Evolutionary conservation across 1,284 basidiomycete genomes (phyloP), one percentile per base, ranked within the genome.

Genomic region (Ustilago sp.): DNA sequence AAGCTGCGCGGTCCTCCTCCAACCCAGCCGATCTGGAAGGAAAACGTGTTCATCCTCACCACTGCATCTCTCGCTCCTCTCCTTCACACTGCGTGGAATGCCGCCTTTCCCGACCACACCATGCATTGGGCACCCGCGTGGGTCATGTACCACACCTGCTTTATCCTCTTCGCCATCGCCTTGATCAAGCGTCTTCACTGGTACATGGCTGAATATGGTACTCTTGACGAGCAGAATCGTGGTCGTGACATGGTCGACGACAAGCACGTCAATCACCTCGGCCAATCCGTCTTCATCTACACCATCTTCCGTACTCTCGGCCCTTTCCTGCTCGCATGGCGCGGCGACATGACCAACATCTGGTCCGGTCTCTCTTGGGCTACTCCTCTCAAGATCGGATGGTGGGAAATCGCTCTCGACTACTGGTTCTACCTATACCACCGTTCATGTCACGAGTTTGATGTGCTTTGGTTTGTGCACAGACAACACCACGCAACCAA

Each of bases 371-470:
- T 83, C 6, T 80, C 74, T 7, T 70, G 77, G 72, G 73, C 68
- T 9, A 80, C 81, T 3, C 80, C 80, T 0, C 61, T 82, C 60
- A 83, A 83, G 78, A 71, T 83, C 52, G 80, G 67, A 8, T 72
- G 75, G 69, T 83, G 80, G 79, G 76, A 83, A 43, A 70, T 82
- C 19, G 81, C 79, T 8, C 74, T 83, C 34, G 76, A 78, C 76
- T 78, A 71, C 63, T 78, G 62, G 69, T 83, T 81, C 79, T 83
- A 83, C 67, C 72, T 80, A 31, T 82, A 82, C 65, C 82, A 83
- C 72, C 72, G 82, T 11, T 64, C 63, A 4, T 73, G 71, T 43
- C 82, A 83, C 67, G 82, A 83, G 59, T 80, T 77, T 19, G 68
- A 73, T 51, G 35, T 31, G 23, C 67, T 83, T 12, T 83, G 82